These are phyloP conservation scores for Debaryomyces psychrophilus DNA, from an alignment of 1,139 yeast genomes.

Conservation along the genomic window DNA sequence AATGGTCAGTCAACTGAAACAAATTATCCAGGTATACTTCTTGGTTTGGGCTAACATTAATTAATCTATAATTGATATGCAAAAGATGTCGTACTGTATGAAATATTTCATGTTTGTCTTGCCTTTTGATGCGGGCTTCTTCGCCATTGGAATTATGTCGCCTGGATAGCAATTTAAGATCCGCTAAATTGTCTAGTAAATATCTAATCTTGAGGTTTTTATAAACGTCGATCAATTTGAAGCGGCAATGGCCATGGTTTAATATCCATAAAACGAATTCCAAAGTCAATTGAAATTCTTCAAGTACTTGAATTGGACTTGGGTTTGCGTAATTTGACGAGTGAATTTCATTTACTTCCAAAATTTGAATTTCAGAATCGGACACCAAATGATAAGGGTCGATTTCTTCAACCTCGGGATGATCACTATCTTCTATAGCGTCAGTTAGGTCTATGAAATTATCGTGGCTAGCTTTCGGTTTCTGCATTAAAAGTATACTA, in stretches of 20 bases:
- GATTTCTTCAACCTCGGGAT: not conserved
- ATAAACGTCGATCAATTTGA: slow-evolving; percentile 31
- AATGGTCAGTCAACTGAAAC: slow-evolving; percentile 18
- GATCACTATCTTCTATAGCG: slow-evolving; percentile 10
- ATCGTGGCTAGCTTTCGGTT: not conserved
- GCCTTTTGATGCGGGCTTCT: not conserved
- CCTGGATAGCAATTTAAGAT: slow-evolving; percentile 20
- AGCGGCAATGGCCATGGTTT: slow-evolving; percentile 20
- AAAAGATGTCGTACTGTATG: slow-evolving; percentile 36
- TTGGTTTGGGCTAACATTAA: slow-evolving; percentile 29
- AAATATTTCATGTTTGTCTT: slow-evolving; percentile 26
- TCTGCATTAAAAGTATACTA: slow-evolving; percentile 1
- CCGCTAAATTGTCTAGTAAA: slow-evolving; percentile 27
- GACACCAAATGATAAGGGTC: not conserved
- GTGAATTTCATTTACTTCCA: slow-evolving; percentile 16
- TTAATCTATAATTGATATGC: slow-evolving; percentile 24
- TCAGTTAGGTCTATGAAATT: slow-evolving; percentile 3
- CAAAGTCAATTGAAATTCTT: slow-evolving; percentile 30
- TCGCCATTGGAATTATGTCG: not conserved
- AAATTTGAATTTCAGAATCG: slow-evolving; percentile 17
- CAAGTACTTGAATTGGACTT: slow-evolving; percentile 21
- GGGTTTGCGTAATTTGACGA: not conserved
- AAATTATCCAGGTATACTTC: slow-evolving; percentile 23
- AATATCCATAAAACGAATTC: slow-evolving; percentile 38
- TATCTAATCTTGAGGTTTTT: slow-evolving; percentile 24